phyloP scores from a whole-genome alignment of 2,329 filamentous ascomycete species.

The Alternaria infectoria region DNA sequence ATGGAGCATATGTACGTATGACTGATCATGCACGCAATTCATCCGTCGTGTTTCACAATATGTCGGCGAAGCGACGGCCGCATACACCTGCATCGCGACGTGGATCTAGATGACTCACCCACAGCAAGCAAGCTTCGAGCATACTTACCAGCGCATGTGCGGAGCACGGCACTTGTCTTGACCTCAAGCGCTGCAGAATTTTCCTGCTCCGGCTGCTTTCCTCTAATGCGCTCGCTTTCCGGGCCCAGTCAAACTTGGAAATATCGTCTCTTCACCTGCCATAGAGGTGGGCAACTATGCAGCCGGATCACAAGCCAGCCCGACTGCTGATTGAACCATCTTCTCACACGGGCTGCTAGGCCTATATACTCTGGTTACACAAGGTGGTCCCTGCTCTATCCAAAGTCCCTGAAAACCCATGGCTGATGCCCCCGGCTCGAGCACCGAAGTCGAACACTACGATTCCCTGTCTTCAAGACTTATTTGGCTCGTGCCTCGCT shows the following conservation, averaged over 20 bases:
- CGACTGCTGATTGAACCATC: conserved; percentile 12
- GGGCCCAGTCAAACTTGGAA: conserved; percentile 5
- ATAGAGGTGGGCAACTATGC: conserved; percentile 15
- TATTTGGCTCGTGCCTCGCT: conserved; percentile 5
- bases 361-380: conserved; percentile 15
- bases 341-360: conserved; percentile 2
- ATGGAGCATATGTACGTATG: conserved; percentile 19
- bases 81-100: conserved; percentile 36
- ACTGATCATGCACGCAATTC: conserved; percentile 28
- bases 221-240: background rate
- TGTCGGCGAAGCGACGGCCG: conserved; percentile 28
- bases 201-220: background rate
- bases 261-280: conserved; percentile 13
- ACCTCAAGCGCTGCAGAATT: conserved; percentile 11
- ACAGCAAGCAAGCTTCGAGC: conserved; percentile 17
- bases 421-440: conserved; percentile 13
- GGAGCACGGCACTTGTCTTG: conserved; percentile 17
- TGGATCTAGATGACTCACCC: conserved; percentile 44
- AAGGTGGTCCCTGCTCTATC: conserved; percentile 17
- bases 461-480: conserved; percentile 11
- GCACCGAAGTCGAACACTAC: conserved; percentile 4
- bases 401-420: conserved; percentile 32
- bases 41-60: conserved; percentile 38
- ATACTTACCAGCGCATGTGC: background rate
- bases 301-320: conserved; percentile 27